Percentiles rank a stretch among this genome's conserved stretches.
Conservation (phyloP, 306 rosid species). For the Trifolium subterraneum region DNA sequence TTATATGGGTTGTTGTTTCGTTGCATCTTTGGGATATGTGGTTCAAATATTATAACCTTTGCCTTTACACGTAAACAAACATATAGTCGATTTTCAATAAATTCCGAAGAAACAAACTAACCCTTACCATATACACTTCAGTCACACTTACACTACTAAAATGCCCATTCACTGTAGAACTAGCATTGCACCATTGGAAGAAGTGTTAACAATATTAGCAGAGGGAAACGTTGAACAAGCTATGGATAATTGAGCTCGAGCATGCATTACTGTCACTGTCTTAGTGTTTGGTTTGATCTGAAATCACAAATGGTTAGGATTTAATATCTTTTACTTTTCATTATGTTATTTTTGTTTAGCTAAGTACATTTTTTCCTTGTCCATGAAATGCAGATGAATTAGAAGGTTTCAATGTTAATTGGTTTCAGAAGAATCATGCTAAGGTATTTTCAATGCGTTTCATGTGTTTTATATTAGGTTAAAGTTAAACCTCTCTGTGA, state of each 20-base stretch:
- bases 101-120: neutral
- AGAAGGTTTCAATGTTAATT: neutral
- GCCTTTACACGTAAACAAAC: no score
- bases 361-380: neutral
- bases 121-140: neutral
- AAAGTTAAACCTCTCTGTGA: neutral
- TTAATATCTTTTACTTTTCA: neutral
- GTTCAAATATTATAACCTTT: no score
- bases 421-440: no score
- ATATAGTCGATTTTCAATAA: neutral
- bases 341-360: neutral
- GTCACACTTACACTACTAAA: no score
- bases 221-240: neutral
- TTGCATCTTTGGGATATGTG: no score
- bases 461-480: constrained; percentile 1
- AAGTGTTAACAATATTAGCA: neutral
- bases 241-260: neutral
- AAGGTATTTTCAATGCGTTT: neutral
- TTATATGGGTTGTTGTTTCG: no score
- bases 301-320: neutral
- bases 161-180: neutral
- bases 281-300: neutral
- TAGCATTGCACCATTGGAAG: neutral
- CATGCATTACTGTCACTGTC: neutral
- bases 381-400: neutral